Percentiles rank a stretch among this genome's conserved stretches.
Conservation (phyloP, 1,139 yeast genomes). For the Lodderomyces theae region DNA sequence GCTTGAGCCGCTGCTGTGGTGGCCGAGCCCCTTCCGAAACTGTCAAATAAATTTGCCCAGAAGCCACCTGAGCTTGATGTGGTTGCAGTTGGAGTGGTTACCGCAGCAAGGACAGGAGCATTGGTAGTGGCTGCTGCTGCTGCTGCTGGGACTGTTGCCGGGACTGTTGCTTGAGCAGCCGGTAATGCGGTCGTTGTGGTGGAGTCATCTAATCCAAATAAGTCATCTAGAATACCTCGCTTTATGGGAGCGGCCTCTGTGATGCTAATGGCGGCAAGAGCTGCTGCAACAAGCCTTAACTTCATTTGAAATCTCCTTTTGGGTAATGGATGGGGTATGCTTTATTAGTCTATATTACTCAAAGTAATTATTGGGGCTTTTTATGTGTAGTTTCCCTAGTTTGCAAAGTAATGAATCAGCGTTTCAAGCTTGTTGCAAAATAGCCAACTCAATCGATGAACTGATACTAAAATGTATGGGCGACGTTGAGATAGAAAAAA, state of each 20-base stretch:
- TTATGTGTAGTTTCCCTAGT: background rate
- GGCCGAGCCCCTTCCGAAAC: slow-evolving; percentile 7
- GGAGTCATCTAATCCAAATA: slow-evolving; percentile 14
- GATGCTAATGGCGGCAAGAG: slow-evolving; percentile 12
- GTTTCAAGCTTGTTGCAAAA: slow-evolving; percentile 1
- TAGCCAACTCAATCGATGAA: background rate
- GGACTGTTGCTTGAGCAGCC: slow-evolving; percentile 2
- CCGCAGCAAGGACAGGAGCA: slow-evolving; percentile 10
- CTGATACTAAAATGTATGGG: background rate
- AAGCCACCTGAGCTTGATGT: slow-evolving; percentile 11
- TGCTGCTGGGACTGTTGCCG: no score
- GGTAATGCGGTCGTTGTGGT: slow-evolving; percentile 9
- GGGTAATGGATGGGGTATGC: no score
- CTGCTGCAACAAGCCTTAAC: slow-evolving; percentile 9
- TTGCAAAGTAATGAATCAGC: background rate
- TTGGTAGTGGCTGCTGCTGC: slow-evolving; percentile 6
- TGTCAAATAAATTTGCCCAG: slow-evolving; percentile 12
- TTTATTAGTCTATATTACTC: no score
- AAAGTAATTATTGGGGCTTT: no score
- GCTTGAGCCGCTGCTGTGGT: slow-evolving; percentile 11
- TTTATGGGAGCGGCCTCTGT: slow-evolving; percentile 17
- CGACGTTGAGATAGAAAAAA: background rate
- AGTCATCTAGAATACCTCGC: slow-evolving; percentile 17
- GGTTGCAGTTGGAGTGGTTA: slow-evolving; percentile 12
- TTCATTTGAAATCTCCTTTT: slow-evolving; percentile 10